Conservation (phyloP, 2,329 filamentous ascomycete genomes). For the Sclerotiophoma versabilis region DNA sequence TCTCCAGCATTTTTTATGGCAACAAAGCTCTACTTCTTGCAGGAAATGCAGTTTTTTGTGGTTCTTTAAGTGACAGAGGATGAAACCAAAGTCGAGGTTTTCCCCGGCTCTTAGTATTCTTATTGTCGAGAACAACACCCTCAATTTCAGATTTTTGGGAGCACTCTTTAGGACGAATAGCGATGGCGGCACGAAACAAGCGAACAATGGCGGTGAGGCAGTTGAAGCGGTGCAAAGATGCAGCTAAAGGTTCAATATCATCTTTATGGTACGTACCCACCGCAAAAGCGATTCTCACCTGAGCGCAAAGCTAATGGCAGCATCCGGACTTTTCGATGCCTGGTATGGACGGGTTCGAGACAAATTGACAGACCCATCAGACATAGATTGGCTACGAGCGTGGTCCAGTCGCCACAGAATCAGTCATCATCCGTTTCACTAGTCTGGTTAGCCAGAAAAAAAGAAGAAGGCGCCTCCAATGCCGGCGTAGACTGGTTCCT, state of each 20-base stretch:
- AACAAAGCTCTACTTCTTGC: not conserved
- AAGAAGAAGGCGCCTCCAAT: slow-evolving; percentile 22
- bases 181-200: slow-evolving; percentile 2
- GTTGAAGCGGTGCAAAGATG: slow-evolving; percentile 28
- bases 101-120: slow-evolving; percentile 28
- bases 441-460: slow-evolving; percentile 23
- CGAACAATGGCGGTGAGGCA: slow-evolving; percentile 21
- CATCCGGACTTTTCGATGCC: slow-evolving; percentile 37
- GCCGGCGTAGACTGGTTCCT: slow-evolving; percentile 30
- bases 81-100: not conserved
- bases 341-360: slow-evolving; percentile 38
- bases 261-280: slow-evolving; percentile 26
- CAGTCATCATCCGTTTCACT: slow-evolving; percentile 27
- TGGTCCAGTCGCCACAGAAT: not conserved
- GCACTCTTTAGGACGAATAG: slow-evolving; percentile 30
- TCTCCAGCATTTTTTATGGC: slow-evolving; percentile 2
- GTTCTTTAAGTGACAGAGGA: not conserved
- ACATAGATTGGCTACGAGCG: slow-evolving; percentile 19
- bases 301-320: not conserved
- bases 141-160: slow-evolving; percentile 41
- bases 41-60: not conserved
- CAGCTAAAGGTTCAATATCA: slow-evolving; percentile 25
- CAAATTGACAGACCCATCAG: slow-evolving; percentile 31
- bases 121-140: slow-evolving; percentile 45
- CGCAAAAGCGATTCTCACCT: not conserved